Percentiles rank a stretch among this genome's conserved stretches.
Evolutionary conservation across 2,329 filamentous ascomycete genomes (phyloP).

Genomic region (Aspergillus ustus): DNA sequence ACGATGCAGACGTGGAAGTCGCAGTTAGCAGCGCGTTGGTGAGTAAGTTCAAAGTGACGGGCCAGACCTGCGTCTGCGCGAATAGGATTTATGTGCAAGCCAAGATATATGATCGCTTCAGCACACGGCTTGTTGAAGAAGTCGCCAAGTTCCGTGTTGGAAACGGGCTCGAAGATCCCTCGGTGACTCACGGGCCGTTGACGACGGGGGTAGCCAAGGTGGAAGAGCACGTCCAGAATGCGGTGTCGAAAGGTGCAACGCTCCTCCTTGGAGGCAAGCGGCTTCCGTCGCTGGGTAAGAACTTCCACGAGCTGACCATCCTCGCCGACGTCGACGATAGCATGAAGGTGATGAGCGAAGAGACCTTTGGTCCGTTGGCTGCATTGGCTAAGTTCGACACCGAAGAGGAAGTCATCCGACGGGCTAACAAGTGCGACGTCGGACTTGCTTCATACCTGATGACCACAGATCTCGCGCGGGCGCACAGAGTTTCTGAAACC

Average conservation of each 20-base stretch:
- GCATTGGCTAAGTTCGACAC: slow-evolving; percentile 64
- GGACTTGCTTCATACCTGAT: slow-evolving; percentile 72
- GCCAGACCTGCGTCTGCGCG: slow-evolving; percentile 90
- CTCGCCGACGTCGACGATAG: slow-evolving; percentile 78
- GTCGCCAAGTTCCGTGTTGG: slow-evolving; percentile 21
- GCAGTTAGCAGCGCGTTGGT: slow-evolving; percentile 79
- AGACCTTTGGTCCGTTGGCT: slow-evolving; percentile 92
- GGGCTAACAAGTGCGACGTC: slow-evolving; percentile 3
- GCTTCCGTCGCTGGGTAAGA: slow-evolving; percentile 72
- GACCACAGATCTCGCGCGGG: slow-evolving; percentile 59
- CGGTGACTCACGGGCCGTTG: slow-evolving; percentile 3
- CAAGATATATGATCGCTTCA: slow-evolving; percentile 55
- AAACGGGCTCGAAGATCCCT: neutral
- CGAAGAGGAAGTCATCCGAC: slow-evolving; percentile 4
- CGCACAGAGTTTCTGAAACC: slow-evolving; percentile 61
- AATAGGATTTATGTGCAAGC: slow-evolving; percentile 56
- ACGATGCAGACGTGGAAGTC: slow-evolving; percentile 76
- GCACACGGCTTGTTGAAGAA: slow-evolving; percentile 55
- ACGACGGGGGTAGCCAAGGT: neutral
- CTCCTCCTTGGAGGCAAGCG: slow-evolving; percentile 39
- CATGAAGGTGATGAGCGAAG: slow-evolving; percentile 80
- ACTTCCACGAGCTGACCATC: slow-evolving; percentile 88
- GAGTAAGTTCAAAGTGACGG: slow-evolving; percentile 87
- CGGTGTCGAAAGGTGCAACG: neutral
- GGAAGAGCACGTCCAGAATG: neutral